These are phyloP conservation scores for Malus orientalis DNA, from an alignment of 306 rosid species.

Conservation along the genomic window DNA sequence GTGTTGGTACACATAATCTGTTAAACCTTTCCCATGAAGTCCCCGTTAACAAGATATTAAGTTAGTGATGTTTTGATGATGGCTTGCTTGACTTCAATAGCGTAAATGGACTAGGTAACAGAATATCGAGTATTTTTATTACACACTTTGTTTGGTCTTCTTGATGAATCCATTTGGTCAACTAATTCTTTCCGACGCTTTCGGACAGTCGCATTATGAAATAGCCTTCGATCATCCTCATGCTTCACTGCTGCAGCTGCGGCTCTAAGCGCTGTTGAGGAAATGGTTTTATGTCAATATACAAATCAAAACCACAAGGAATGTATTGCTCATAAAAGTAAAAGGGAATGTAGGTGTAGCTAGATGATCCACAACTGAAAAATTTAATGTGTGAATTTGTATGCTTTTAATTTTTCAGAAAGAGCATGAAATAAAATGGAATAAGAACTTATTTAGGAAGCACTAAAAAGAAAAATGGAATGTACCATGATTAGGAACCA, in stretches of 20 bases:
- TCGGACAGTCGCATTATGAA: slow-evolving; percentile 82
- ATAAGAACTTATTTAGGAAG: neutral
- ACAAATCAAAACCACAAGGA: neutral
- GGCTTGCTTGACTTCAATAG: neutral
- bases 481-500: slow-evolving; percentile 82
- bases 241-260: slow-evolving; percentile 92
- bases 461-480: slow-evolving; percentile 8
- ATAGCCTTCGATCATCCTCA: slow-evolving; percentile 87
- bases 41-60: neutral
- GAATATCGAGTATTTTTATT: slow-evolving; percentile 7
- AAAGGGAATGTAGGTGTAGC: neutral
- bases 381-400: neutral
- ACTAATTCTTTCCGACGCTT: slow-evolving; percentile 93
- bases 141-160: slow-evolving; percentile 76
- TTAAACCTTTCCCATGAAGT: neutral
- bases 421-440: neutral
- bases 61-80: neutral
- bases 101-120: slow-evolving; percentile 3
- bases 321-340: neutral
- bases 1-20: neutral
- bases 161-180: slow-evolving; percentile 63
- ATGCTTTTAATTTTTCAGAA: neutral
- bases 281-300: slow-evolving; percentile 20
- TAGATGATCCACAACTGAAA: neutral
- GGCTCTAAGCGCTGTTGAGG: slow-evolving; percentile 76